phyloP scores from a whole-genome alignment of 495 filamentous ascomycete species.

The Penicillium canariense region DNA sequence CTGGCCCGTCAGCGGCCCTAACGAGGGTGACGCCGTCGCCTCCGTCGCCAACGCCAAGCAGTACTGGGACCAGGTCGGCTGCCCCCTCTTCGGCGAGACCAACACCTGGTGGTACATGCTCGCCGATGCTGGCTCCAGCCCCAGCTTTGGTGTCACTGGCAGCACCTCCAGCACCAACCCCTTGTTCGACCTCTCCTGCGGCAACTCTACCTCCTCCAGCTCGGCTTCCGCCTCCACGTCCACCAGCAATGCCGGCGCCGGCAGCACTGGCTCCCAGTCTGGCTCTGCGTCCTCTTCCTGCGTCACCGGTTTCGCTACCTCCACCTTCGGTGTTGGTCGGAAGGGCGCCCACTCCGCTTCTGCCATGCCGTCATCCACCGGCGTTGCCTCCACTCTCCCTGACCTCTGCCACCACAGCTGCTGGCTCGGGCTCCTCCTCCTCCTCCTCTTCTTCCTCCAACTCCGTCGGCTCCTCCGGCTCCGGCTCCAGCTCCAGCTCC shows the following conservation, averaged over 20 bases:
- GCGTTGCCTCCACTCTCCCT: background rate
- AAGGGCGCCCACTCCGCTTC: constrained; percentile 6
- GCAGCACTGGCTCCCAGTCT: constrained; percentile 9
- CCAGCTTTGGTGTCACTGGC: constrained; percentile 67
- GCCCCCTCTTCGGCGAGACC: constrained; percentile 61
- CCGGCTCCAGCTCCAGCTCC: constrained; percentile 18
- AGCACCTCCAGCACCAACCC: constrained; percentile 55
- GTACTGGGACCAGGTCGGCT: constrained; percentile 80
- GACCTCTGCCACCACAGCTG: constrained; percentile 4
- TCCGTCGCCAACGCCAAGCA: constrained; percentile 65
- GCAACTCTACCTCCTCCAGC: constrained; percentile 22
- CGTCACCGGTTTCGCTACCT: constrained; percentile 3
- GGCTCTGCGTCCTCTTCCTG: background rate
- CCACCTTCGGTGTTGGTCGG: background rate
- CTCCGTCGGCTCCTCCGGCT: constrained; percentile 20
- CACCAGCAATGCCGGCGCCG: constrained; percentile 2
- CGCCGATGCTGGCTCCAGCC: constrained; percentile 61
- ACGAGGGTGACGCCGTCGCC: constrained; percentile 60
- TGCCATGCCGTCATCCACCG: background rate
- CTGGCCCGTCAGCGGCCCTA: constrained; percentile 70
- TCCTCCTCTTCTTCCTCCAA: constrained; percentile 30
- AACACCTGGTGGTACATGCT: constrained; percentile 78
- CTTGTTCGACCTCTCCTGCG: constrained; percentile 62
- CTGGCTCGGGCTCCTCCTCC: constrained; percentile 15
- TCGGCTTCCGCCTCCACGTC: constrained; percentile 13